Evolutionary conservation across 306 rosid species (phyloP), one percentile per base, ranked within the genome.

Genomic region (Pyrus communis): DNA sequence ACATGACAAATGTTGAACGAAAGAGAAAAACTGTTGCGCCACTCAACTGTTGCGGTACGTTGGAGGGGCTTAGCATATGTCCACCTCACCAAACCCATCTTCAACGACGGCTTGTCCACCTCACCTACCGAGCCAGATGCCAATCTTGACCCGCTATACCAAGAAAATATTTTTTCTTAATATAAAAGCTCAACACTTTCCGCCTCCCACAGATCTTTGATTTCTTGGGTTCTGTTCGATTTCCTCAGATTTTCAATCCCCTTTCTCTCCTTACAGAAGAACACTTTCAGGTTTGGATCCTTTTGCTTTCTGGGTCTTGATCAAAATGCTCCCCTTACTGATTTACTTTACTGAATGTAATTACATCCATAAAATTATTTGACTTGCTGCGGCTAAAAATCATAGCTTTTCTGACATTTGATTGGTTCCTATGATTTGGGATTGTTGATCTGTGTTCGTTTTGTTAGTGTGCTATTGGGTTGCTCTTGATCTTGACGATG

Each of bases 201-300:
- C 72, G 21, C 66, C 71, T 59, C 63, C 40, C 81, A 75, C 77
- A 77, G 69, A 80, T 84, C 84, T 63, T 73, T 59, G 72, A 57
- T 67, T 75, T 71, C 68, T 49, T 57, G 62, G 23, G 62, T 69
- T 73, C 66, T 52, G 62, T 31, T 68, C 23, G 25, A 28, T 33
- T 25, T 55, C 60, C 7, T 27, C 23, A 8, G 38, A 69, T 70
- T 43, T 30, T 78, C 77, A 52, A 10, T 67, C 31, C 79, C 75
- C 13, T 2, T 79, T 74, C 57, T 15, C 57, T 23, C 19, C 35
- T 22, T 68, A 23, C 65, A 71, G 66, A 70, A 70, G 68, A 21
- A 45, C 31, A 28, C 74, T 58, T 75, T 77, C 85, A 91, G 96
- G 96, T 89, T 73, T 64, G 81, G 14, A 15, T 67, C 21, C 61